Evolutionary conservation across 805 yeast species (phyloP).

Genomic region (Helenozyma baotianmanensis): DNA sequence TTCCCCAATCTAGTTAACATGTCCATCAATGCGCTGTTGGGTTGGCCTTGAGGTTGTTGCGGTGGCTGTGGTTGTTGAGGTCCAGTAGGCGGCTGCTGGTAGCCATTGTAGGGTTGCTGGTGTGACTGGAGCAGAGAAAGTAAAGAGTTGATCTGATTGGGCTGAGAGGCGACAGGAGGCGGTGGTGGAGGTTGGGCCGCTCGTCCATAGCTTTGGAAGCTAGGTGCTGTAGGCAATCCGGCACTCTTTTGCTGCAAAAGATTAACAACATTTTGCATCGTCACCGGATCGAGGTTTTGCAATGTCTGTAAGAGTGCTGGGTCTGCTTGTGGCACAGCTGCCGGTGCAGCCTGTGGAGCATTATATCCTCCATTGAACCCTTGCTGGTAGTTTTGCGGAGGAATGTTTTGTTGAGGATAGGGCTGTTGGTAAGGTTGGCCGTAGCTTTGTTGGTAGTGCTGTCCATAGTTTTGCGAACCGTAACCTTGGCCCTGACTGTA

Average conservation of each 20-base stretch:
- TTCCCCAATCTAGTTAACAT: constrained; percentile 34
- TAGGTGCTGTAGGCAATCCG: no score
- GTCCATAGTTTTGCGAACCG: not conserved
- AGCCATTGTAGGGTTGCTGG: not conserved
- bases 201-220: no score
- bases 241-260: constrained; percentile 22
- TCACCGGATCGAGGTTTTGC: constrained; percentile 26
- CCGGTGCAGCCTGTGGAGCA: no score
- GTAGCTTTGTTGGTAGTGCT: no score
- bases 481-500: no score
- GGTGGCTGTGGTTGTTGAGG: constrained; percentile 11
- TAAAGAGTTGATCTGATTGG: constrained; percentile 9
- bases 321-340: not conserved
- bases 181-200: no score
- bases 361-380: no score
- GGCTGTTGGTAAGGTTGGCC: no score
- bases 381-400: no score
- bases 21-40: constrained; percentile 28
- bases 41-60: no score
- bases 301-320: constrained; percentile 16
- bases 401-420: no score
- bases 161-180: no score
- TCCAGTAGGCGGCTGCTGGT: constrained; percentile 7
- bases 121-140: constrained; percentile 9
- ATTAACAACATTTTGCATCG: constrained; percentile 30